Evolutionary conservation across 2,329 filamentous ascomycete species (phyloP).

Genomic region (Biscogniauxia marginata): DNA sequence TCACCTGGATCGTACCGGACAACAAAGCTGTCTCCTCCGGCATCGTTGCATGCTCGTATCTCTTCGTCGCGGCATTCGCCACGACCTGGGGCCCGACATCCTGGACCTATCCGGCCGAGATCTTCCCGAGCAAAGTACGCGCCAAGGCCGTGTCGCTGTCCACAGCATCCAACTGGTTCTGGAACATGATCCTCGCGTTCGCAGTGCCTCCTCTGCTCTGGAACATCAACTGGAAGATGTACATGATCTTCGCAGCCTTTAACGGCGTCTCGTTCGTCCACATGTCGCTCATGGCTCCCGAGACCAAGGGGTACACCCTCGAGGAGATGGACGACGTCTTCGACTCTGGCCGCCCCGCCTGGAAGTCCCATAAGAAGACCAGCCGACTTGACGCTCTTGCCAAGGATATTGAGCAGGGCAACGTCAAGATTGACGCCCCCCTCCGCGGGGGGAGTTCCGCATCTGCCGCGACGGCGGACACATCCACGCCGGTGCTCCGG

Average conservation of each 20-base stretch:
- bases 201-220: conserved; percentile 49
- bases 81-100: conserved; percentile 36
- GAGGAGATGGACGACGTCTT: conserved; percentile 79
- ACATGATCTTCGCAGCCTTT: conserved; percentile 75
- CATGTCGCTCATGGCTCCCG: conserved; percentile 60
- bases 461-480: neutral
- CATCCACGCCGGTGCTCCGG: no score
- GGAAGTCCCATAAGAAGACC: conserved; percentile 47
- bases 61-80: conserved; percentile 70
- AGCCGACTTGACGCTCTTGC: conserved; percentile 47
- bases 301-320: conserved; percentile 71
- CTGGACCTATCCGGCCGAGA: conserved; percentile 59
- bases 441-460: neutral
- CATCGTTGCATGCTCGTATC: conserved; percentile 68
- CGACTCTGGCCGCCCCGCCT: conserved; percentile 56
- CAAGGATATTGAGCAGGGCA: conserved; percentile 47
- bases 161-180: conserved; percentile 61
- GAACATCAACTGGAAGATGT: conserved; percentile 63
- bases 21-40: conserved; percentile 56
- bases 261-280: conserved; percentile 67
- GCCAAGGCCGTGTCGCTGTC: conserved; percentile 62
- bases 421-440: conserved; percentile 36
- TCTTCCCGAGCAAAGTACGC: conserved; percentile 61
- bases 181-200: conserved; percentile 57
- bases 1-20: conserved; percentile 57